Conservation (phyloP, 1,284 basidiomycete species). For the Marasmius tenuissimus region DNA sequence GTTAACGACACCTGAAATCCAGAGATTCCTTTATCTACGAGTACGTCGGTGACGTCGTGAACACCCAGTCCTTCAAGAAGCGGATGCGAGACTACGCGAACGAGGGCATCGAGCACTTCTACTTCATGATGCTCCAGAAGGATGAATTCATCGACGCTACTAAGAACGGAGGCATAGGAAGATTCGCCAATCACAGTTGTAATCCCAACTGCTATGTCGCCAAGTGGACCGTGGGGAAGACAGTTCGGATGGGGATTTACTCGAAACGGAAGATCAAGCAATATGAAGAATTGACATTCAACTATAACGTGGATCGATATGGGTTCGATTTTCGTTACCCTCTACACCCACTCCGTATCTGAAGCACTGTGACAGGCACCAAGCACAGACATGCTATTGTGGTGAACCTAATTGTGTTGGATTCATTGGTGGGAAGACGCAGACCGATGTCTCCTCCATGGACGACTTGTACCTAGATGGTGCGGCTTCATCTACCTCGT, state of each 20-base stretch:
- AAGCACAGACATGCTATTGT: conserved; percentile 94
- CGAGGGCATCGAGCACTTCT: conserved; percentile 96
- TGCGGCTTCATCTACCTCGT: conserved; percentile 33
- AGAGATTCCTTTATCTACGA: conserved; percentile 96
- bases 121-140: conserved; percentile 99
- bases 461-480: conserved; percentile 95
- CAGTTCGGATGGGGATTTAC: conserved; percentile 98
- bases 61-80: conserved; percentile 84
- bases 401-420: conserved; percentile 97
- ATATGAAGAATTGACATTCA: conserved; percentile 96
- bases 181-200: conserved; percentile 98
- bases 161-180: conserved; percentile 92
- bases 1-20: conserved; percentile 3
- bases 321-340: conserved; percentile 60
- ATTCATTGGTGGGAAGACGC: conserved; percentile 96
- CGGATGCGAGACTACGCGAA: conserved; percentile 93
- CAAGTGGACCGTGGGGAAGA: conserved; percentile 94
- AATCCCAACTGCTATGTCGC: conserved; percentile 99
- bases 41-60: conserved; percentile 97
- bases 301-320: conserved; percentile 99
- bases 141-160: conserved; percentile 99
- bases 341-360: neutral
- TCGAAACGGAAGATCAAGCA: conserved; percentile 81
- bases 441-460: conserved; percentile 94
- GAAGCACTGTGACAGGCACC: conserved; percentile 60